A percentile compares a stretch with the other conserved stretches of the same genome.
phyloP scores from a whole-genome alignment of 2,329 filamentous ascomycete genomes.

The Claviceps africana region DNA sequence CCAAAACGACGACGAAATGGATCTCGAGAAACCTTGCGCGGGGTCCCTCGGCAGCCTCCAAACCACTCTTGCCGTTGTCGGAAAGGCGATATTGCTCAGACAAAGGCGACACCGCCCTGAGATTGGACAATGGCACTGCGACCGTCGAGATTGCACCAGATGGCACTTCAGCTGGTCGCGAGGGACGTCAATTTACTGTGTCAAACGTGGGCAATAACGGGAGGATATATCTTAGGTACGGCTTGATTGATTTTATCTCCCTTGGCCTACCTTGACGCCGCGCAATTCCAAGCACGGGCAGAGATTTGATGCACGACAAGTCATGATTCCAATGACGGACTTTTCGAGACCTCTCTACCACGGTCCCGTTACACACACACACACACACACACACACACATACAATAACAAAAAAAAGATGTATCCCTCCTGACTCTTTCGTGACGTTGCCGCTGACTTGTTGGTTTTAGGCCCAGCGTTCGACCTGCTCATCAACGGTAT shows the following conservation, averaged over 20 bases:
- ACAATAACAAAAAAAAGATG: background rate
- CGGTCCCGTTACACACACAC: too few species aligned
- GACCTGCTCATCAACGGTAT: conserved; percentile 46
- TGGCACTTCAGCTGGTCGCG: conserved; percentile 44
- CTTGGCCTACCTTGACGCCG: background rate
- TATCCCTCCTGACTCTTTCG: background rate
- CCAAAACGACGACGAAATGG: conserved; percentile 5
- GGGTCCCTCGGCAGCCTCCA: conserved; percentile 13
- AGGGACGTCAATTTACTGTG: conserved; percentile 63
- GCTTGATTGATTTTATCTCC: too few species aligned
- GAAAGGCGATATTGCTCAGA: conserved; percentile 32
- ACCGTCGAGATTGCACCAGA: conserved; percentile 46
- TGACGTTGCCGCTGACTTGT: conserved; percentile 10
- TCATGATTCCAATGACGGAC: background rate
- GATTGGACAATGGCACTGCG: conserved; percentile 39
- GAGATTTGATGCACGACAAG: background rate
- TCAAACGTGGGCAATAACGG: conserved; percentile 74
- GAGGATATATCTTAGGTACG: conserved; percentile 68
- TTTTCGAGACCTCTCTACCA: too few species aligned
- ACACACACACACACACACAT: too few species aligned
- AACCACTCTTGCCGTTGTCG: conserved; percentile 30
- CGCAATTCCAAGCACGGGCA: background rate
- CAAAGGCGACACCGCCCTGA: conserved; percentile 23
- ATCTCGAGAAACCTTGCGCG: conserved; percentile 6
- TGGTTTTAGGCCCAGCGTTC: conserved; percentile 40